Evolutionary conservation across 768 basidiomycete genomes (phyloP).

Genomic region (Candolleomyces eurysporus): DNA sequence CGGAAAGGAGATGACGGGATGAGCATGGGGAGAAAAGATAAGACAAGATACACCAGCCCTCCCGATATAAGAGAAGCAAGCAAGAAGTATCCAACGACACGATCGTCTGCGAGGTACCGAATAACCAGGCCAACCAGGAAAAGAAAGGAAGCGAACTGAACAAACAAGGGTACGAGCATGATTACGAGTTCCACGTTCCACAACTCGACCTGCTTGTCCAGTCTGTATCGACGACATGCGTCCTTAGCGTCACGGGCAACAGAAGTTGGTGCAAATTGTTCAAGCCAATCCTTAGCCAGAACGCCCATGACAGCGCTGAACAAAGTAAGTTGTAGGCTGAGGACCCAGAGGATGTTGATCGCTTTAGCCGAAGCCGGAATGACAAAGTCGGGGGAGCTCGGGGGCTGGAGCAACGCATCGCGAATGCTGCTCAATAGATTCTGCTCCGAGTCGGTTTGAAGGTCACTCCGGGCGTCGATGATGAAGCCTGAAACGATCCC

Average conservation of each 20-base stretch:
- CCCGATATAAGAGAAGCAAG: not conserved
- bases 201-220: constrained; percentile 14
- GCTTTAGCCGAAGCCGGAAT: not conserved
- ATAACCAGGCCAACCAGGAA: constrained; percentile 18
- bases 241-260: constrained; percentile 11
- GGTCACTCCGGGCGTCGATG: constrained; percentile 16
- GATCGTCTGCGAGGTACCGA: not conserved
- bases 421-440: constrained; percentile 9
- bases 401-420: too few relatives aligned
- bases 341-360: constrained; percentile 21
- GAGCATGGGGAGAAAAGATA: not conserved
- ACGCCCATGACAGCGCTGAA: constrained; percentile 25
- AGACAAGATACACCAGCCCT: not conserved
- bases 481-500: constrained; percentile 18
- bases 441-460: constrained; percentile 16
- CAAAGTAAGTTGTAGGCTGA: constrained; percentile 22
- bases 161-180: constrained; percentile 12
- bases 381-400: not conserved
- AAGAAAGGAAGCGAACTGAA: constrained; percentile 17
- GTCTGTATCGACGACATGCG: constrained; percentile 16
- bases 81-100: not conserved
- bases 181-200: constrained; percentile 15
- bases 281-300: constrained; percentile 19
- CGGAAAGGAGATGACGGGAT: not conserved
- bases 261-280: constrained; percentile 15